Evolutionary conservation across 768 basidiomycete species (phyloP).

Genomic region (Boletus reticuloceps): DNA sequence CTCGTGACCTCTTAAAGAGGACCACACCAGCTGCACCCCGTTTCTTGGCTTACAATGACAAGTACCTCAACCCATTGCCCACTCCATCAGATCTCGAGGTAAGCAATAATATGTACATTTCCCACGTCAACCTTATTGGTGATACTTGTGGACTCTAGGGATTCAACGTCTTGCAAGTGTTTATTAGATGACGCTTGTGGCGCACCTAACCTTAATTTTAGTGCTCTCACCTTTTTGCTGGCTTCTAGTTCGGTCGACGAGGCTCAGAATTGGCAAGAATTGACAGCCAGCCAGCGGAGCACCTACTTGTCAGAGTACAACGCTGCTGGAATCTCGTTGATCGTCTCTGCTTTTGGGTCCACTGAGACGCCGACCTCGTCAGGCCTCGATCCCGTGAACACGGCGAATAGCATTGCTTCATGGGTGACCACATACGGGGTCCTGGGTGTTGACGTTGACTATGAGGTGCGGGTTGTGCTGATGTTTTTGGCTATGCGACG

Average conservation of each 20-base stretch:
- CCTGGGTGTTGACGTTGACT: slow-evolving; percentile 55
- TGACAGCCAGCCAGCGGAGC: slow-evolving; percentile 37
- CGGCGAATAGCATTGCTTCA: slow-evolving; percentile 43
- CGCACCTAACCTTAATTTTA: slow-evolving; percentile 5
- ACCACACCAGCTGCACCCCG: slow-evolving; percentile 44
- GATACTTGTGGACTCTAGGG: slow-evolving; percentile 19
- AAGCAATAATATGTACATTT: not conserved
- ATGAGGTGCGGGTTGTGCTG: slow-evolving; percentile 32
- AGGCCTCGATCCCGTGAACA: slow-evolving; percentile 37
- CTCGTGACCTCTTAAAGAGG: slow-evolving; percentile 21
- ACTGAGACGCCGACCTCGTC: slow-evolving; percentile 40
- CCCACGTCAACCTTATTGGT: not conserved
- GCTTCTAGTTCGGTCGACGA: slow-evolving; percentile 41
- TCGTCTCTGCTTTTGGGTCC: slow-evolving; percentile 55
- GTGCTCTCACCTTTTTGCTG: slow-evolving; percentile 42
- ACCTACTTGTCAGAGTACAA: slow-evolving; percentile 46
- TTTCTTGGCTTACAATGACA: slow-evolving; percentile 42
- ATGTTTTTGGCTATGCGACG: not conserved
- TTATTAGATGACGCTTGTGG: not conserved
- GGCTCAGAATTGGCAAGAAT: slow-evolving; percentile 43
- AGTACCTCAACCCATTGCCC: slow-evolving; percentile 44
- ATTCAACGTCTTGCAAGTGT: slow-evolving; percentile 34
- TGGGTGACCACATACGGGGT: slow-evolving; percentile 47
- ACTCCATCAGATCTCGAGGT: slow-evolving; percentile 44
- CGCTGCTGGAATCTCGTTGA: slow-evolving; percentile 52